Conservation (phyloP, 805 yeast genomes). For the Peterozyma xylosa region DNA sequence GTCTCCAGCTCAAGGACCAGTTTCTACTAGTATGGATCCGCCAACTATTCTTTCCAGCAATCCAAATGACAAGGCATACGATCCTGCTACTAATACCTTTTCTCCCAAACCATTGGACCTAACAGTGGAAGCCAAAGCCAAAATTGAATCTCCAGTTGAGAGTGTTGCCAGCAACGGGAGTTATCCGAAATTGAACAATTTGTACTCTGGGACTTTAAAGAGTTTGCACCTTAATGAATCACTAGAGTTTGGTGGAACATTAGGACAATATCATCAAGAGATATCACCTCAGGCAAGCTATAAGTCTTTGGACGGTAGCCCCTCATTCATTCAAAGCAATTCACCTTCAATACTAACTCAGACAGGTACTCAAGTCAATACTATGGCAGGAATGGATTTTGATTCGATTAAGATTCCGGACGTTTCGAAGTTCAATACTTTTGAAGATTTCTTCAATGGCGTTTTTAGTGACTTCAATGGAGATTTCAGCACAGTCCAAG, state of each 20-base stretch:
- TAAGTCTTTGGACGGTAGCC: constrained; percentile 8
- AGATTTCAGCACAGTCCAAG: constrained; percentile 4
- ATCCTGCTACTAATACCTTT: constrained; percentile 1
- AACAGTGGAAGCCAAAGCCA: not conserved
- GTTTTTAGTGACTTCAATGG: constrained; percentile 20
- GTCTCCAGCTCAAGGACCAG: constrained; percentile 1
- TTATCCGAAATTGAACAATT: constrained; percentile 2
- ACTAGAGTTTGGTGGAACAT: too few species aligned
- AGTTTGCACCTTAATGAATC: constrained; percentile 2
- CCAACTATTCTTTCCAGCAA: not conserved
- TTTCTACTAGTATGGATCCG: not conserved
- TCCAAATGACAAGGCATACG: constrained; percentile 7
- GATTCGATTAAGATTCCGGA: constrained; percentile 27
- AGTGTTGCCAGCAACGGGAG: constrained; percentile 3
- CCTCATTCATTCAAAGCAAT: constrained; percentile 4
- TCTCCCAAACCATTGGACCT: not conserved
- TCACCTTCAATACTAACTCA: not conserved
- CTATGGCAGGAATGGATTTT: constrained; percentile 10
- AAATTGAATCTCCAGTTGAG: constrained; percentile 2
- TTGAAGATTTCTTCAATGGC: constrained; percentile 51
- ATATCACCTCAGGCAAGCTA: not conserved
- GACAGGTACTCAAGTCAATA: not conserved
- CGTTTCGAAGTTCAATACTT: constrained; percentile 39
- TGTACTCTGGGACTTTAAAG: constrained; percentile 6
- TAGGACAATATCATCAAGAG: too few species aligned